These are phyloP conservation scores for Thelonectria rubi DNA, from an alignment of 2,329 filamentous ascomycete species.

Conservation along the genomic window DNA sequence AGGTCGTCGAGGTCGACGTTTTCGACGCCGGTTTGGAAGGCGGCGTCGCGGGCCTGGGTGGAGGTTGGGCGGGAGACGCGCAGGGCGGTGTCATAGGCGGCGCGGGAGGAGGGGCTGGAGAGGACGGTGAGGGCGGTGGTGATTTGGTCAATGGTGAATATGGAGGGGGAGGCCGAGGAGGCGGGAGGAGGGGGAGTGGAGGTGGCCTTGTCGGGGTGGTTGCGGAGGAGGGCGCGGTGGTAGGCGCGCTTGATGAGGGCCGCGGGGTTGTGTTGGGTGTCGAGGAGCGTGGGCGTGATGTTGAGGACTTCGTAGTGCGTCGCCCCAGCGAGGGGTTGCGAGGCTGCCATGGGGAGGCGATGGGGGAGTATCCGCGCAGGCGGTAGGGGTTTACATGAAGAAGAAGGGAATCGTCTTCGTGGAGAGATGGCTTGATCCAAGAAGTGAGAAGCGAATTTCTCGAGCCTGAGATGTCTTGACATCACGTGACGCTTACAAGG, in stretches of 20 bases:
- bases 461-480: conserved; percentile 5
- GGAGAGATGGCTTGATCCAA: background rate
- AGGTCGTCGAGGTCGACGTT: conserved; percentile 73
- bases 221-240: conserved; percentile 68
- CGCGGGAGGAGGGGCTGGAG: conserved; percentile 58
- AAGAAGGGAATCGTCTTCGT: background rate
- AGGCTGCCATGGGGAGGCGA: conserved; percentile 22
- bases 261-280: conserved; percentile 53
- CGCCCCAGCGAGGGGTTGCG: conserved; percentile 36
- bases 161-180: conserved; percentile 16
- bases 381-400: background rate
- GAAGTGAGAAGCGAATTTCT: conserved; percentile 20
- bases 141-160: conserved; percentile 71
- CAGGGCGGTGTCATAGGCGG: conserved; percentile 64
- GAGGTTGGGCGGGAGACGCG: conserved; percentile 45
- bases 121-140: conserved; percentile 66
- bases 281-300: conserved; percentile 59
- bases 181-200: too few species aligned
- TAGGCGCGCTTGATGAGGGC: conserved; percentile 70
- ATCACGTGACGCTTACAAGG: conserved; percentile 38
- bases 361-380: background rate
- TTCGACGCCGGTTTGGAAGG: conserved; percentile 68
- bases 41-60: conserved; percentile 30
- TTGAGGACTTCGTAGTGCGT: conserved; percentile 70
- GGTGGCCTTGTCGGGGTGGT: conserved; percentile 70